phyloP scores from a whole-genome alignment of 108 stramenopile genomes.

The Nitzschia inconspicua region DNA sequence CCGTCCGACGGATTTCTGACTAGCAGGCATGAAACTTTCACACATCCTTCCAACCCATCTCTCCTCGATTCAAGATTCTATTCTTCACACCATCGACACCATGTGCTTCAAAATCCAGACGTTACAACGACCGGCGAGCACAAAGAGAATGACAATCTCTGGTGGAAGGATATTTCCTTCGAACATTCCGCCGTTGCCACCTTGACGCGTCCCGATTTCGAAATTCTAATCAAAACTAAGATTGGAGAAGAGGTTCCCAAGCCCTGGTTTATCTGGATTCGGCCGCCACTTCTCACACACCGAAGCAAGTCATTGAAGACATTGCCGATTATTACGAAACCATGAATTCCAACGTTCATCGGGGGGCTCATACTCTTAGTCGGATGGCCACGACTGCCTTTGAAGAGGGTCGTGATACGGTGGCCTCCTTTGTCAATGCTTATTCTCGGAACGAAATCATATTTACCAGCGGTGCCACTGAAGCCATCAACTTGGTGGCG shows the following conservation, averaged over 20 bases:
- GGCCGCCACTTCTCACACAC: conserved; percentile 97
- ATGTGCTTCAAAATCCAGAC: conserved; percentile 7
- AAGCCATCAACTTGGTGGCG: conserved; percentile 92
- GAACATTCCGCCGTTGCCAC: conserved; percentile 30
- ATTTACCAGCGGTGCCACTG: conserved; percentile 92
- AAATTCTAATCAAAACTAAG: conserved; percentile 27
- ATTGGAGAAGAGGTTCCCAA: conserved; percentile 20
- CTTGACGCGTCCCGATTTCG: conserved; percentile 37
- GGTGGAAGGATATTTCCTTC: conserved; percentile 25
- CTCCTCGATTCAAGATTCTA: no score
- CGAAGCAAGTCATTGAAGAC: conserved; percentile 72
- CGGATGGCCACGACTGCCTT: conserved; percentile 87
- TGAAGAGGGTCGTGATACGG: conserved; percentile 82
- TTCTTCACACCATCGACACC: neutral
- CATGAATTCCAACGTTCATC: conserved; percentile 91
- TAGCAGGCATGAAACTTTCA: no score
- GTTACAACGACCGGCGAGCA: neutral
- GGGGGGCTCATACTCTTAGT: conserved; percentile 88
- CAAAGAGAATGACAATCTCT: conserved; percentile 1
- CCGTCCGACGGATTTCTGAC: no score
- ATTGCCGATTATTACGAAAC: conserved; percentile 66
- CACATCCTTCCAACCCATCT: no score
- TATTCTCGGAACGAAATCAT: conserved; percentile 80
- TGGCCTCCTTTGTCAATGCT: conserved; percentile 81
- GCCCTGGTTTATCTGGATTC: conserved; percentile 92